These are phyloP conservation scores for Penicillium sp. DNA, from an alignment of 2,329 filamentous ascomycete species.

Conservation along the genomic window DNA sequence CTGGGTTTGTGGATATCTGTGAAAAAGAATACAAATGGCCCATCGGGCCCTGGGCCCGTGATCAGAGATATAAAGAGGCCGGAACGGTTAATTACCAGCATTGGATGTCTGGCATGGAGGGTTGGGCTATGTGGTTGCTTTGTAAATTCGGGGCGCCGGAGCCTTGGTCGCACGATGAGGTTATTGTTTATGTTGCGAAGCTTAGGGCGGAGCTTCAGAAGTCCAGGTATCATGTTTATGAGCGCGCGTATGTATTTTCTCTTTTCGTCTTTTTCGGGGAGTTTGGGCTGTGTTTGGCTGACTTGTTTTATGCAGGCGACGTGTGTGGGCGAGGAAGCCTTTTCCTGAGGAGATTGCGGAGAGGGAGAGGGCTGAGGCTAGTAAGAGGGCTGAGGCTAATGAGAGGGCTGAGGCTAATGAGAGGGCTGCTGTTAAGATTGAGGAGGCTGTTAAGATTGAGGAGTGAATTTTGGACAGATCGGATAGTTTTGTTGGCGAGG, in stretches of 20 bases:
- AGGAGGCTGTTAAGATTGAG: background rate
- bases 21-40: conserved; percentile 30
- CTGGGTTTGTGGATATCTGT: conserved; percentile 34
- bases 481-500: background rate
- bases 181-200: conserved; percentile 22
- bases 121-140: conserved; percentile 29
- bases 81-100: conserved; percentile 37
- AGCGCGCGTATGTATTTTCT: conserved; percentile 17
- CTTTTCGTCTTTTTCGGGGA: too few species aligned
- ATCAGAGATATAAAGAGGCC: conserved; percentile 35
- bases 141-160: conserved; percentile 24
- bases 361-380: background rate
- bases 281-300: background rate
- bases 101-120: conserved; percentile 29
- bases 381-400: background rate
- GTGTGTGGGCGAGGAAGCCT: conserved; percentile 17
- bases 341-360: background rate
- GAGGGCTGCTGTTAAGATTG: background rate
- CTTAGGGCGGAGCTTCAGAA: conserved; percentile 22
- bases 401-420: background rate
- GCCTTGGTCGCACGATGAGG: conserved; percentile 18
- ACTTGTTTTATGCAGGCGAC: conserved; percentile 10
- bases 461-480: background rate
- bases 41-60: conserved; percentile 33
- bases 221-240: conserved; percentile 18